Percentiles rank a stretch among this genome's conserved stretches.
Evolutionary conservation across 2,329 filamentous ascomycete species (phyloP).

Genomic region (Westerdykella aurantiaca): DNA sequence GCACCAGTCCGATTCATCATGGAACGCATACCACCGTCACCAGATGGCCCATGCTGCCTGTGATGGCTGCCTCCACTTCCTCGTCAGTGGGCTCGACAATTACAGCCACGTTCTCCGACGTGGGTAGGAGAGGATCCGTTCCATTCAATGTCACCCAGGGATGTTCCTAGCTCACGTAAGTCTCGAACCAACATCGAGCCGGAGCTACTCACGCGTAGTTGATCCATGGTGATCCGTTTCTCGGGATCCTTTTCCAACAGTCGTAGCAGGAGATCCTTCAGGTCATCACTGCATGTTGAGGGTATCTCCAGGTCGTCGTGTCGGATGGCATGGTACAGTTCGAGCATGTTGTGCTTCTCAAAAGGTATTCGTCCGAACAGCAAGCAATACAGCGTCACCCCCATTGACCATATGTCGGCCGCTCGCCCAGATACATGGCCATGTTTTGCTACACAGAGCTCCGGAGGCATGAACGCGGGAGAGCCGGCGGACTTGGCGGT

Average conservation of each 20-base stretch:
- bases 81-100: constrained; percentile 78
- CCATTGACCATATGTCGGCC: constrained; percentile 98
- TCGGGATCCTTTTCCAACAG: constrained; percentile 80
- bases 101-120: constrained; percentile 79
- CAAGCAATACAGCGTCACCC: constrained; percentile 87
- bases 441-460: constrained; percentile 81
- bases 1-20: not conserved
- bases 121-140: constrained; percentile 68
- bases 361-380: constrained; percentile 87
- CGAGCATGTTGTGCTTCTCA: constrained; percentile 68
- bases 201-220: constrained; percentile 62
- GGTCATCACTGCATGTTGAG: constrained; percentile 58
- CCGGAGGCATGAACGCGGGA: constrained; percentile 88
- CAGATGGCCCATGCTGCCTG: constrained; percentile 78
- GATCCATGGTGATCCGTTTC: constrained; percentile 75
- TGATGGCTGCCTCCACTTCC: constrained; percentile 87
- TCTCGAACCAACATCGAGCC: not conserved
- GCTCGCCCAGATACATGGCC: constrained; percentile 83
- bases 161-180: constrained; percentile 59
- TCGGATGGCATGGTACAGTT: constrained; percentile 85
- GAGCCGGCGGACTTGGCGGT: constrained; percentile 91
- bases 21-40: constrained; percentile 62
- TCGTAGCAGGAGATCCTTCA: constrained; percentile 66
- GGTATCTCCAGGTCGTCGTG: constrained; percentile 60
- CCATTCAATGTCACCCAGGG: constrained; percentile 86